These are phyloP conservation scores for Aspergillus jensenii DNA, from an alignment of 2,329 filamentous ascomycete genomes.

Conservation along the genomic window DNA sequence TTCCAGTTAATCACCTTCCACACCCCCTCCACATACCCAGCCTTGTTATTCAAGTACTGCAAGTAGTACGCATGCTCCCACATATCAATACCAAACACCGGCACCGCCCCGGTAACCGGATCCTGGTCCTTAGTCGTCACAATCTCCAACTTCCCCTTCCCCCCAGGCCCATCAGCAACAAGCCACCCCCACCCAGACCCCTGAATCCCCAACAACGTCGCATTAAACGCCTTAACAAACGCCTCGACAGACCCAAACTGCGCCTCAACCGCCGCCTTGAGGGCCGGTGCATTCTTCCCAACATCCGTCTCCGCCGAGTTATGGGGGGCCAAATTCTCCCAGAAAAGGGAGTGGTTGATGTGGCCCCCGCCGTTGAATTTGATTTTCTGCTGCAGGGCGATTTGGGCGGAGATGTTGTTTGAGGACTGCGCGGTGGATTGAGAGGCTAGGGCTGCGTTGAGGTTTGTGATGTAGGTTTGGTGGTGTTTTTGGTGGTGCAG, in stretches of 20 bases:
- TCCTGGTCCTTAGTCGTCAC: conserved; percentile 87
- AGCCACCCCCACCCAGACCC: conserved; percentile 90
- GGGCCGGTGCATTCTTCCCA: conserved; percentile 54
- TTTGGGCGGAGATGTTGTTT: conserved; percentile 62
- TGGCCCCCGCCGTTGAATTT: conserved; percentile 91
- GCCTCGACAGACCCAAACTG: conserved; percentile 68
- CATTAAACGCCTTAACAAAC: conserved; percentile 67
- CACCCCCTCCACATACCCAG: conserved; percentile 83
- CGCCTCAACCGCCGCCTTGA: conserved; percentile 61
- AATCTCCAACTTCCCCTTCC: conserved; percentile 64
- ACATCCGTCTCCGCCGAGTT: conserved; percentile 58
- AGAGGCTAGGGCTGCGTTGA: conserved; percentile 73
- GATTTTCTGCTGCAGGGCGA: conserved; percentile 68
- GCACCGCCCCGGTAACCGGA: conserved; percentile 71
- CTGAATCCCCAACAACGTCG: conserved; percentile 68
- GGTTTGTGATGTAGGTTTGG: conserved; percentile 86
- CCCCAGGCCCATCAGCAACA: conserved; percentile 56
- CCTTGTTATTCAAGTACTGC: conserved; percentile 93
- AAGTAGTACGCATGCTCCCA: conserved; percentile 95
- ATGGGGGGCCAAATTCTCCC: conserved; percentile 73
- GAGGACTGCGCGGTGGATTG: conserved; percentile 58
- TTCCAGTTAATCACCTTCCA: conserved; percentile 96
- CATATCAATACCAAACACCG: conserved; percentile 82
- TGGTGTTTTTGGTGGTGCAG: conserved; percentile 93
- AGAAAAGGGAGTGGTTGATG: conserved; percentile 92